A percentile compares a stretch with the other conserved stretches of the same genome.
Conservation (phyloP, 257 asterid species). For the Salvia splendens region DNA sequence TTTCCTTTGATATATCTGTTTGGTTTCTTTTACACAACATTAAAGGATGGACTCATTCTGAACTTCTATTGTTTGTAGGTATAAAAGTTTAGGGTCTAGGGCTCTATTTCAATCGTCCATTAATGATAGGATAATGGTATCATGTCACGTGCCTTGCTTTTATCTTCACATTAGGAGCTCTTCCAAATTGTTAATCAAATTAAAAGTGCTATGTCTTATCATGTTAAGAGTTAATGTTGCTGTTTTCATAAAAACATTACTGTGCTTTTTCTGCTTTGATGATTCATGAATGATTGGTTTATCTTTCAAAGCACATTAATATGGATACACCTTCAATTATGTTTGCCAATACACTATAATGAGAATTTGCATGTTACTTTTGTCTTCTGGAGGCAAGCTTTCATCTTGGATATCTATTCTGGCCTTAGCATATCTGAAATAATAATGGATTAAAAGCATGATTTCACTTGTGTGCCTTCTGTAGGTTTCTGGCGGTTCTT, state of each 20-base stretch:
- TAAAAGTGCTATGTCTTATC: background rate
- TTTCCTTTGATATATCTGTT: background rate
- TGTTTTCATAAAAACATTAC: background rate
- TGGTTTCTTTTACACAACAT: background rate
- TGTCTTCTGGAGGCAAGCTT: slow-evolving; percentile 21
- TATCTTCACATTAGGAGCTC: slow-evolving; percentile 5
- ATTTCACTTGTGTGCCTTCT: slow-evolving; percentile 23
- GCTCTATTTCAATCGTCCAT: background rate
- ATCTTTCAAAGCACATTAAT: slow-evolving; percentile 1
- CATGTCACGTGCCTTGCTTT: no score
- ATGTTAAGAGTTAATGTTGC: background rate
- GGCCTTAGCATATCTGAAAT: slow-evolving; percentile 7
- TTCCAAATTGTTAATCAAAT: background rate
- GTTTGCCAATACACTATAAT: background rate
- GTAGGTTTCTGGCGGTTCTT: slow-evolving; percentile 47
- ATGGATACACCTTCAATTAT: background rate
- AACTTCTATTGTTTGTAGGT: background rate
- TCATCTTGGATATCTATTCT: slow-evolving; percentile 4
- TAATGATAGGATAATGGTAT: no score
- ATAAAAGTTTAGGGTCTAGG: background rate
- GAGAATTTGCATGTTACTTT: background rate
- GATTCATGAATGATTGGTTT: slow-evolving; percentile 4
- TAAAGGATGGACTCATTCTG: background rate
- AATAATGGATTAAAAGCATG: background rate
- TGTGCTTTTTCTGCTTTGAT: background rate